Evolutionary conservation across 2,329 filamentous ascomycete species (phyloP), one percentile per base, ranked within the genome.

Genomic region (Nigrospora sphaerica): DNA sequence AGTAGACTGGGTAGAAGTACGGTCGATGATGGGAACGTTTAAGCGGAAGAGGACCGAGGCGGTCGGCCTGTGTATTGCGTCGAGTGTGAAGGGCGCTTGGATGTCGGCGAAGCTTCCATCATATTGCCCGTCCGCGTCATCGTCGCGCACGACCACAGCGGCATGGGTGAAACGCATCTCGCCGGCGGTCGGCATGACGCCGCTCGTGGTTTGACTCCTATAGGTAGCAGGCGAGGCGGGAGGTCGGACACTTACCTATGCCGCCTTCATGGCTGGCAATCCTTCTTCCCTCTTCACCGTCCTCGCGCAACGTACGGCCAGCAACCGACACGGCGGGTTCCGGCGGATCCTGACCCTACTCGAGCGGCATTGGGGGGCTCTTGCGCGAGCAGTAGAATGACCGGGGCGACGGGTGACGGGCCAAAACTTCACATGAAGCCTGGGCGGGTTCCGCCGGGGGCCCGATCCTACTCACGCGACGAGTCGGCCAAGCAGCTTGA

Each of bases 341-440:
- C 42, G 42, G 36, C 33, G 19, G 42, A 37, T 31, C 42, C 42
- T 23, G 33, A 37, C 33, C 42, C 42, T 44, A 44, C 42, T 36
- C 42, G 42, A 37, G 32, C n/a, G 12, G 42, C 32, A n/a, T 34
- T 42, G 40, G 40, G 23, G 32, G 32, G 34, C 40, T 42, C 42
- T 34, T 19, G 32, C 40, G 40, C 32, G 42, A 37, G 42, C 33
- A 44, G 42, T 44, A 44, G 42, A 37, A 37, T 44, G 33, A 37
- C n/a, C 19, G 19, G 33, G 42, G 42, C 42, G 42, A 32, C 42
- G 33, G 42, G 42, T 32, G 42, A 44, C 42, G 18, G 33, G 42
- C 10, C n/a, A n/a, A n/a, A n/a, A n/a, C 32, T 33, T 16, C 2
- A 12, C 33, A 19, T 37, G 42, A 37, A 37, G 32, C 40, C 40